Evolutionary conservation across 768 basidiomycete species (phyloP).

Genomic region (Podaxis sp.): DNA sequence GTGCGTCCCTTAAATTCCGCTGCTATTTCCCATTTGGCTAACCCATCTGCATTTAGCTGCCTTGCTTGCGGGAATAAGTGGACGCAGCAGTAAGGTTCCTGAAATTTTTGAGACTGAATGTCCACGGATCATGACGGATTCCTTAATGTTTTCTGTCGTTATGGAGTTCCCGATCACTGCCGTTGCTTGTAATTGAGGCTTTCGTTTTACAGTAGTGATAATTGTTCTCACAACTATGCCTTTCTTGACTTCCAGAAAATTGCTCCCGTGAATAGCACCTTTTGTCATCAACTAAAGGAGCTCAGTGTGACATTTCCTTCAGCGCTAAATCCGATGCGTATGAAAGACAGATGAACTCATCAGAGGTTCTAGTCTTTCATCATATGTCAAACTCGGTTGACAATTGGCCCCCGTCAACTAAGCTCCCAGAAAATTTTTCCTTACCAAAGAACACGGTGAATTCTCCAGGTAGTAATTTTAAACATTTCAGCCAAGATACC

Average conservation of each 20-base stretch:
- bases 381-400: neutral
- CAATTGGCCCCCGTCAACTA: neutral
- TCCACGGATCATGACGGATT: neutral
- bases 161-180: neutral
- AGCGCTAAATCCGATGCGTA: neutral
- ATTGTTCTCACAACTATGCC: neutral
- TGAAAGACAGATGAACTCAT: neutral
- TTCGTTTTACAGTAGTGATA: neutral
- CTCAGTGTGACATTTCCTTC: neutral
- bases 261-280: neutral
- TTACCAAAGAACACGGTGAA: neutral
- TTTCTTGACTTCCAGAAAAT: neutral
- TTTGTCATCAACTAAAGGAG: neutral
- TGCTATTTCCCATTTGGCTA: neutral
- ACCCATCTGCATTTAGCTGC: neutral
- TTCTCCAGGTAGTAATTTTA: neutral
- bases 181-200: neutral
- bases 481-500: neutral
- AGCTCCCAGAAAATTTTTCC: neutral
- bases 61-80: constrained; percentile 12
- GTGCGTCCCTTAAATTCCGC: neutral
- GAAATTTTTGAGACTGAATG: neutral
- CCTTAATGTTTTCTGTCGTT: neutral
- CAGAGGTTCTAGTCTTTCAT: neutral
- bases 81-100: neutral